Evolutionary conservation across 805 yeast species (phyloP).

Genomic region (Allodekkera sacchari): DNA sequence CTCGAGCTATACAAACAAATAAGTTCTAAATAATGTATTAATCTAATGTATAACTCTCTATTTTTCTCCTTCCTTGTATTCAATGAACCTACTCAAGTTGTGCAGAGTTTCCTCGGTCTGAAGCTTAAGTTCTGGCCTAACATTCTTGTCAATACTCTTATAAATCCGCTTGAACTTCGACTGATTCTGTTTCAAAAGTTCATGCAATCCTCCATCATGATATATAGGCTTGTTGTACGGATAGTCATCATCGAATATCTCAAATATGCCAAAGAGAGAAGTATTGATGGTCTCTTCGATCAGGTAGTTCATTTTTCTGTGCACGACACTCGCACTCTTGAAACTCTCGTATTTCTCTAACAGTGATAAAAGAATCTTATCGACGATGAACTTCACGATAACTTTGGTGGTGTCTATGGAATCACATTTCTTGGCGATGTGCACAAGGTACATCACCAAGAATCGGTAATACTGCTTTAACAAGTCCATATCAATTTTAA

Average conservation of each 20-base stretch:
- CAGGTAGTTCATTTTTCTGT: conserved; percentile 15
- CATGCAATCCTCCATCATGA: conserved; percentile 42
- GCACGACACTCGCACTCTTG: conserved; percentile 13
- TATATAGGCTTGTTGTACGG: conserved; percentile 64
- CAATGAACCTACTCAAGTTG: conserved; percentile 68
- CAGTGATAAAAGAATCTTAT: conserved; percentile 14
- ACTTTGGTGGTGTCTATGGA: conserved; percentile 10
- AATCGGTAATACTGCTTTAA: conserved; percentile 14
- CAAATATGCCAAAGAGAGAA: conserved; percentile 59
- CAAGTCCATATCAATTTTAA: conserved; percentile 5
- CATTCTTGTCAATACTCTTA: conserved; percentile 62
- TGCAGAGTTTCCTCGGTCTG: conserved; percentile 58
- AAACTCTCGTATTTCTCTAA: conserved; percentile 6
- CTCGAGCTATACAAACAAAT: background rate
- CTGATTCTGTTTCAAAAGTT: conserved; percentile 31
- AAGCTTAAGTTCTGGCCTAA: conserved; percentile 44
- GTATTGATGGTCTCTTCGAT: conserved; percentile 36
- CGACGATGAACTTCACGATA: conserved; percentile 19
- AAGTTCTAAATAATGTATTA: background rate
- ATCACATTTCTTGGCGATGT: conserved; percentile 17
- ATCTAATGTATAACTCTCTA: background rate
- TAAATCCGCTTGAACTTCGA: conserved; percentile 44
- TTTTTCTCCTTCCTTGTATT: conserved; percentile 55
- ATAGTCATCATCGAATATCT: conserved; percentile 71
- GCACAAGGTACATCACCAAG: conserved; percentile 17